Percentiles rank a stretch among this genome's conserved stretches.
phyloP scores from a whole-genome alignment of 371 early-diverging fungal genomes.

The Haplosporangium sp. region DNA sequence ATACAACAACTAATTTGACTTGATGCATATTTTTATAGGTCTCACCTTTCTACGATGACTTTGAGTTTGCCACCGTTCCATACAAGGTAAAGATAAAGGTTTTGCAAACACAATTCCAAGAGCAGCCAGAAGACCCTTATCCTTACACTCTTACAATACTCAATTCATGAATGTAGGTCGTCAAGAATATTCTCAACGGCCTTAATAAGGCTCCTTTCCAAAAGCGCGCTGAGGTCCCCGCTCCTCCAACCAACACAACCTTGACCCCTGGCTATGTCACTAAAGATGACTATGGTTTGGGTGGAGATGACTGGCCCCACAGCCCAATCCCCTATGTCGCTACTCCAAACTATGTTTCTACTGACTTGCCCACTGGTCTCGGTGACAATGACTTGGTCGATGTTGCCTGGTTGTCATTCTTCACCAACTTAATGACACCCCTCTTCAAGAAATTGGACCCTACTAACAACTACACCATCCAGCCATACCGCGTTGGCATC shows the following conservation, averaged over 20 bases:
- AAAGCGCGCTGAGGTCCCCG: slow-evolving; percentile 44
- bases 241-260: slow-evolving; percentile 57
- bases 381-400: slow-evolving; percentile 41
- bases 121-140: slow-evolving; percentile 16
- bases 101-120: too few species aligned
- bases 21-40: too few species aligned
- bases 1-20: too few species aligned
- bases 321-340: slow-evolving; percentile 58
- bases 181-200: slow-evolving; percentile 69
- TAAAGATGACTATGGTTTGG: slow-evolving; percentile 63
- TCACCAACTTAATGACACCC: slow-evolving; percentile 41
- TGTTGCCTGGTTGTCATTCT: slow-evolving; percentile 56
- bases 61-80: slow-evolving; percentile 60
- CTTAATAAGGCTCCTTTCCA: slow-evolving; percentile 65
- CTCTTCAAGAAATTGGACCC: slow-evolving; percentile 48
- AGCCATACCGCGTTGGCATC: slow-evolving; percentile 36
- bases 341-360: slow-evolving; percentile 59
- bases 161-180: slow-evolving; percentile 10
- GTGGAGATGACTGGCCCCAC: slow-evolving; percentile 60
- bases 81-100: slow-evolving; percentile 9
- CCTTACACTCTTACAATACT: slow-evolving; percentile 59
- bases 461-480: slow-evolving; percentile 28
- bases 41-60: slow-evolving; percentile 61
- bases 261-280: slow-evolving; percentile 73
- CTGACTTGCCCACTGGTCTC: slow-evolving; percentile 39